Evolutionary conservation across 805 yeast genomes (phyloP), one percentile per base, ranked within the genome.

Genomic region (Ogataea chonburiensis): DNA sequence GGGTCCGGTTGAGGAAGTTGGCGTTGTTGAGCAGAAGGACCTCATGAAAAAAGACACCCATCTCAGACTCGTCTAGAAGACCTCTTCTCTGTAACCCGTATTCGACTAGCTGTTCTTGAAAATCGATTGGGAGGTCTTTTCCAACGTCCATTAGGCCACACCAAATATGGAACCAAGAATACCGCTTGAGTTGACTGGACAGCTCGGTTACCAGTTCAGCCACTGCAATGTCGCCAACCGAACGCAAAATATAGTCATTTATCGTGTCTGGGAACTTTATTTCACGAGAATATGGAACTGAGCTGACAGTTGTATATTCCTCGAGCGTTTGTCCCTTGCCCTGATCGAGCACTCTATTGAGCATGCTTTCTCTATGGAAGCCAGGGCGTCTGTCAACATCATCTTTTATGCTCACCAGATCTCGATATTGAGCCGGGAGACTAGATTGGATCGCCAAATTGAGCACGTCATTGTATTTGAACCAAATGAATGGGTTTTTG

Each of bases 391-490:
- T 37, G 11, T 24, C 7, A 14, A 40, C 41, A 12, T 39, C 38
- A 24, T 50, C 49, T 26, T 52, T 55, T 7, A 47, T 18, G 19
- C 40, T 46, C 2, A 51, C 24, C 9, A 42, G 34, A 7, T 46
- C 41, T n/a, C 32, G 25, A 24, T 55, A 53, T 19, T 44, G 35
- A 3, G 31, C 9, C 3, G 43, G 50, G 5, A 36, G 21, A 14
- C 28, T 23, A n/a, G 31, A 30, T 21, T 34, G 34, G 5, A 49
- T 34, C 3, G 54, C 37, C 2, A 43, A 25, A 12, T 41, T 43
- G 4, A 55, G 28, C 1, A 48, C 40, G 24, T 47, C 56, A 11
- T 24, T 17, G 7, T 28, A 17, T n/a, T 28, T 34, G 22, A 46
- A 46, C 23, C 31, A 34, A 11, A 43, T 42, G 37, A 46, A 46